Evolutionary conservation across 1,284 basidiomycete species (phyloP), one percentile per base, ranked within the genome.

Genomic region (Apiotrichum mycotoxinovorans): DNA sequence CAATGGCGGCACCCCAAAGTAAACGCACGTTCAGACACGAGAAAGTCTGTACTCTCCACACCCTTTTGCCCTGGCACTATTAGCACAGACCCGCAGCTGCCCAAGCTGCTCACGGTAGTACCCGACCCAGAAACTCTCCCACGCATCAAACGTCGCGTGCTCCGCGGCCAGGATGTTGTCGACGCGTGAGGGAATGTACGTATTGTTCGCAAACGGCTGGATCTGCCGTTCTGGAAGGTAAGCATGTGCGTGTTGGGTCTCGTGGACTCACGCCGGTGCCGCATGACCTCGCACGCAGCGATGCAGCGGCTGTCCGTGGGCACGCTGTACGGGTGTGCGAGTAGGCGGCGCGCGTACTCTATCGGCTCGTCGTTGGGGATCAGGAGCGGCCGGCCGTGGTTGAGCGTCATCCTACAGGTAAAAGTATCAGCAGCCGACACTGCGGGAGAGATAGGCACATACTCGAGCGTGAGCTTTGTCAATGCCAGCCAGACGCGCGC

Each of bases 231-330:
- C 51, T 20, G 41, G n/a, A n/a, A 37, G 3, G 50, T 47, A 0
- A 57, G 42, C 38, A 45, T 14, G 7, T 9, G 38, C 25, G 23
- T 57, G 50, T 11, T 46, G 37, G 12, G 46, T n/a, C n/a, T n/a
- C 47, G 20, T 37, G 11, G 8, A 35, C 46, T 15, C 26, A 45
- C 44, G 46, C 8, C 55, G 48, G 10, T 51, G 41, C n/a, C 43
- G n/a, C 20, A 57, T 47, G 18, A 57, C 20, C 33, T 57, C 89
- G 20, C 91, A 86, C 4, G 87, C 91, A 9, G 89, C 91, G 23
- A 92, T 87, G 33, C 92, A 83, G 42, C 89, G 85, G 84, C 88
- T 90, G 66, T 92, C 89, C 65, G 91, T 88, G 67, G 89, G 86
- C 58, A 90, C 86, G 15, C 87, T 82, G 30, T 90, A 79, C 23